phyloP scores from a whole-genome alignment of 73 alveolate genomes.

The Effrenium voratum region DNA sequence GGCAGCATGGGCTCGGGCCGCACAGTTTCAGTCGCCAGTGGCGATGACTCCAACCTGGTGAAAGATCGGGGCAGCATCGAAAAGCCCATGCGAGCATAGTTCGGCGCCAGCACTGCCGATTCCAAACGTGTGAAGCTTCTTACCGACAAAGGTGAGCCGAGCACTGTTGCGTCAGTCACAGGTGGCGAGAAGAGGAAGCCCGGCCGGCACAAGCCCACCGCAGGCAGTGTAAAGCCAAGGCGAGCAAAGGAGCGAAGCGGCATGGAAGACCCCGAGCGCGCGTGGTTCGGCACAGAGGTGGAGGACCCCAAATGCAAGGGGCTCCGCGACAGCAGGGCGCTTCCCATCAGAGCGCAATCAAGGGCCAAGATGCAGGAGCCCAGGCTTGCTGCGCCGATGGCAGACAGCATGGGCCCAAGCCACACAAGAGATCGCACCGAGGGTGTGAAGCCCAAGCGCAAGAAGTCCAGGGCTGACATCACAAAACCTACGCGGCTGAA shows the following conservation, averaged over 20 bases:
- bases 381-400: neutral
- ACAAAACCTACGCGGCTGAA: neutral
- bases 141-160: neutral
- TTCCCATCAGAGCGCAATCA: constrained; percentile 8
- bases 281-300: too few species aligned
- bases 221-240: neutral
- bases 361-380: constrained; percentile 1
- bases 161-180: neutral
- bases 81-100: neutral
- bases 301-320: too few species aligned
- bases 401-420: neutral
- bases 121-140: neutral
- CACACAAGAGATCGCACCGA: neutral
- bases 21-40: neutral
- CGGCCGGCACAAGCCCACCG: neutral
- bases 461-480: constrained; percentile 1
- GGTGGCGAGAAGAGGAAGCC: neutral
- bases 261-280: constrained; percentile 2
- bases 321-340: neutral
- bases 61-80: neutral
- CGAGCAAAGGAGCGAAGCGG: neutral
- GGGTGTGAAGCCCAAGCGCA: neutral
- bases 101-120: neutral
- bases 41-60: neutral
- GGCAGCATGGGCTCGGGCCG: neutral